Base-by-base conservation (phyloP, 345 rosid genomes). In the Garcia nutans region DNA sequence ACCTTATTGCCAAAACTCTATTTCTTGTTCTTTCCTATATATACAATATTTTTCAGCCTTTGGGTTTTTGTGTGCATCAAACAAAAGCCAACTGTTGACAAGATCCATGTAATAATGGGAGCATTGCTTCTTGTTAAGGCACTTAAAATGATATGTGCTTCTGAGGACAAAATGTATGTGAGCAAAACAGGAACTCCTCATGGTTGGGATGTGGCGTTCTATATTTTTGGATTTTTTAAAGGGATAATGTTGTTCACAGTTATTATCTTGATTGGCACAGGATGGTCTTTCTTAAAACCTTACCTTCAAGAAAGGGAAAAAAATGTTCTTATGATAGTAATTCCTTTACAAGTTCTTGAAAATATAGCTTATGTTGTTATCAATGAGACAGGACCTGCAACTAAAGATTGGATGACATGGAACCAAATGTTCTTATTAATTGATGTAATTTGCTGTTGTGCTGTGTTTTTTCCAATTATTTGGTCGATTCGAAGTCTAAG, bases 151-250 rank as follows among this genome's bases (percentile, higher is more conserved):
- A 75, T 89, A 0, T 85, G 90, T 42, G 92, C 87, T 0, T 80
- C 86, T 0, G 90, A 87, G 64, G 90, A 85, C 77, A 77, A 77
- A 65, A 42, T 75, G 15, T 84, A 69, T 26, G 87, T 86, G 0
- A 49, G 78, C 60, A 81, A 56, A 68, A 84, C 89, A 0, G 92
- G 92, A 0, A 85, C 86, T 12, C 89, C 90, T 0, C 92, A 89
- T 16, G 92, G 92, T 8, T 85, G 92, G 92, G 92, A 89, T 42
- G 75, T 87, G 0, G 87, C 87, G 0, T 89, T 89, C 59, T 87
- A 89, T 84, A 37, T 83, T 19, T 89, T 89, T 56, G 87, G 89
- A 60, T 84, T 89, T 73, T 72, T 89, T 47, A 89, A 89, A 74
- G 92, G 92, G 12, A 85, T 82, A 63, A 85, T 84, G 90, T 28